These are phyloP conservation scores for Fragilaria radians DNA, from an alignment of 108 stramenopile genomes.

Conservation along the genomic window DNA sequence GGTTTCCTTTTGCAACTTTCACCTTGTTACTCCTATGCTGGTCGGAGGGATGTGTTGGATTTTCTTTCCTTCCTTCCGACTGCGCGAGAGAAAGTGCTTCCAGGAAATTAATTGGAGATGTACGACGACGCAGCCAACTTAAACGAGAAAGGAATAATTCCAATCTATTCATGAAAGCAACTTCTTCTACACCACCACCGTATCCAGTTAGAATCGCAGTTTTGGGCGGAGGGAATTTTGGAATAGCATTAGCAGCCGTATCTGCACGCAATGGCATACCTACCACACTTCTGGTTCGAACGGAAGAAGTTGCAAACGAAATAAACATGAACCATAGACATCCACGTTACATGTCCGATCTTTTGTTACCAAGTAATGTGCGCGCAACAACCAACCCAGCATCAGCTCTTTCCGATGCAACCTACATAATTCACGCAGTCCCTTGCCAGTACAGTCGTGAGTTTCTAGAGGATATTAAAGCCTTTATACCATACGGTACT, in stretches of 20 bases:
- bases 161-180: too few relatives aligned
- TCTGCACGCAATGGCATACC: slow-evolving; percentile 73
- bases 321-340: slow-evolving; percentile 85
- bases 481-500: slow-evolving; percentile 58
- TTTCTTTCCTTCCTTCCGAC: too few relatives aligned
- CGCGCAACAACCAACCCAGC: slow-evolving; percentile 82
- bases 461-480: slow-evolving; percentile 62
- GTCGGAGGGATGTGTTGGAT: too few relatives aligned
- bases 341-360: slow-evolving; percentile 82
- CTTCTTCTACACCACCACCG: slow-evolving; percentile 19
- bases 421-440: slow-evolving; percentile 93
- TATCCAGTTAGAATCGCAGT: slow-evolving; percentile 80
- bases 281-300: slow-evolving; percentile 80
- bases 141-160: too few relatives aligned
- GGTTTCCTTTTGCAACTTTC: too few relatives aligned
- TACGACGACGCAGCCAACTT: too few relatives aligned
- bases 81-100: too few relatives aligned
- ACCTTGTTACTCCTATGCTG: too few relatives aligned
- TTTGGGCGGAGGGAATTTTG: slow-evolving; percentile 95
- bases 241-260: slow-evolving; percentile 84
- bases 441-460: slow-evolving; percentile 87
- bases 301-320: slow-evolving; percentile 61
- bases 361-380: slow-evolving; percentile 52
- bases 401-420: slow-evolving; percentile 77
- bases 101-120: too few relatives aligned